Base-by-base conservation (phyloP, 208 protist genomes). In the Leptomonas pyrrhocoris region DNA sequence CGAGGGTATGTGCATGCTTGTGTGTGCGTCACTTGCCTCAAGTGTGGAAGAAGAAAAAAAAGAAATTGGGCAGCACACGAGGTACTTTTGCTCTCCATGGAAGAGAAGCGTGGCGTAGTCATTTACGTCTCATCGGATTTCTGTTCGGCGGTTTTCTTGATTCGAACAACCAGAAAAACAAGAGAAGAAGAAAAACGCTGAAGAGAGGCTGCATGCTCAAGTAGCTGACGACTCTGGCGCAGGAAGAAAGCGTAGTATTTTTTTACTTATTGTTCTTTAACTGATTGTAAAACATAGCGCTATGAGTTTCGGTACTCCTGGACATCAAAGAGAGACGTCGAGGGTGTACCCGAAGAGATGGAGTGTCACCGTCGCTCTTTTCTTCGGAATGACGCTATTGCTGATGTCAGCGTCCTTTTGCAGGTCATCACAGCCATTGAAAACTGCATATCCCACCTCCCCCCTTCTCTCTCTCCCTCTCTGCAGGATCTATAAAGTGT, bases 401-500 rank as follows among this genome's bases (percentile, higher is more conserved):
- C 16, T 21, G 16, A 48, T 30, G 23, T 54, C 25, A 54, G 21
- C 13, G 49, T 16, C 27, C 9, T 16, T 57, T 2, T 49, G 4
- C 34, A 45, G 43, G 40, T 5, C 49, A 54, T 15, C n/a, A 31
- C 49, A n/a, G 12, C 8, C 34, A 27, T 43, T 16, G 38, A 31
- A 11, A 6, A 19, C 1, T 23, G 38, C 38, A 15, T 18, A 9
- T 31, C 5, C 9, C 25, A 13, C n/a, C 19, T 38, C 38, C 9
- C 58, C n/a, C 38, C 0, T 7, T 28, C 25, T 18, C 38, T 34
- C 56, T 19, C 49, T 16, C 6, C 36, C 51, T 28, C n/a, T 51
- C 38, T 40, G 30, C 27, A 19, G 36, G 19, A 23, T 65, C 46
- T 65, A 55, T 65, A 23, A 65, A 55, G 30, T 55, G 46, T 65